Percentiles rank a stretch among this genome's conserved stretches.
phyloP scores from a whole-genome alignment of 768 basidiomycete species.

The Collybia nuda region DNA sequence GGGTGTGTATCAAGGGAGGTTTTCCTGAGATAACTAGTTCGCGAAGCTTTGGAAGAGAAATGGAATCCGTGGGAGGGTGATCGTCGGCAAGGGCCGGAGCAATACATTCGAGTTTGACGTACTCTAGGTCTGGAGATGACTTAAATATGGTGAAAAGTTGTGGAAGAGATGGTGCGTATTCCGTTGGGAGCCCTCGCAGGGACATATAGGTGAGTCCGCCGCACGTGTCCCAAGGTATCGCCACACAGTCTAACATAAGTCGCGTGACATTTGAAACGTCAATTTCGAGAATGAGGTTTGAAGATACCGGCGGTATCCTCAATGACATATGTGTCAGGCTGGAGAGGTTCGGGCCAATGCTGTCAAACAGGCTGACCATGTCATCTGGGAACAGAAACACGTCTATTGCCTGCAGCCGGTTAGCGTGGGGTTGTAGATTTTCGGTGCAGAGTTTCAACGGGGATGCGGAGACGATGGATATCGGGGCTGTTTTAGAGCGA shows the following conservation, averaged over 20 bases:
- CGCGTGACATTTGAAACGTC: conserved; percentile 27
- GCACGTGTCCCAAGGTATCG: conserved; percentile 33
- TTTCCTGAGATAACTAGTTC: conserved; percentile 28
- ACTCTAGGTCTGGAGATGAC: conserved; percentile 32
- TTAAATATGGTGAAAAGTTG: conserved; percentile 32
- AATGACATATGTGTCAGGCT: conserved; percentile 32
- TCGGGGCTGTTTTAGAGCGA: conserved; percentile 32
- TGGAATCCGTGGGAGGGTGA: conserved; percentile 1
- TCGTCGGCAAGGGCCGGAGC: conserved; percentile 8
- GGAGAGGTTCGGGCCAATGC: conserved; percentile 22
- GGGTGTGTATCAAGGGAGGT: conserved; percentile 20
- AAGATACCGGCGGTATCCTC: conserved; percentile 29
- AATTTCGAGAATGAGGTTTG: conserved; percentile 18
- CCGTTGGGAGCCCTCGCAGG: conserved; percentile 28
- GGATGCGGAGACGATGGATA: conserved; percentile 31
- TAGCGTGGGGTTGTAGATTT: conserved; percentile 25
- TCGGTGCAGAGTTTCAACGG: conserved; percentile 23
- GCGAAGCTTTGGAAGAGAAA: conserved; percentile 22
- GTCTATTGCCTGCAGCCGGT: conserved; percentile 31
- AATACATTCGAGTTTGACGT: conserved; percentile 29
- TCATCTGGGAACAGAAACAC: conserved; percentile 34
- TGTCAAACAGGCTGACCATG: conserved; percentile 28
- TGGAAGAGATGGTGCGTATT: conserved; percentile 29
- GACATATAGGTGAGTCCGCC: conserved; percentile 29
- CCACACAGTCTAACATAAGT: conserved; percentile 32